Evolutionary conservation across 2,329 filamentous ascomycete species (phyloP).

Genomic region (Teratosphaeria pseudoeucalypti): DNA sequence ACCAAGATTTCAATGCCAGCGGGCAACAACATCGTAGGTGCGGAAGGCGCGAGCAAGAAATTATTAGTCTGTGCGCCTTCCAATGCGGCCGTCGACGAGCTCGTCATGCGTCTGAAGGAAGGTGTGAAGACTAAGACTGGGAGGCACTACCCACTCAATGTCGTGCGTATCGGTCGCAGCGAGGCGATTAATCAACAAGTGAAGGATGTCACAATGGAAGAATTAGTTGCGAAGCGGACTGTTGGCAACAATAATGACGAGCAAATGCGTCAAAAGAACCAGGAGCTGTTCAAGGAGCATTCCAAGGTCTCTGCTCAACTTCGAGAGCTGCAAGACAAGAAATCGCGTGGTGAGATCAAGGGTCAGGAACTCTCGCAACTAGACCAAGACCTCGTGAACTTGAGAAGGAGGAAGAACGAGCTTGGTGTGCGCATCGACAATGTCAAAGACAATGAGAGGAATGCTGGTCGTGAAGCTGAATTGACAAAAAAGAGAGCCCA

Average conservation of each 20-base stretch:
- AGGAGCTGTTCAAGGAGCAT: constrained; percentile 61
- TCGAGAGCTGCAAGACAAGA: constrained; percentile 56
- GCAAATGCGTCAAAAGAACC: constrained; percentile 41
- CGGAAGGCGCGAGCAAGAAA: constrained; percentile 56
- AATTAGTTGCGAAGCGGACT: constrained; percentile 70
- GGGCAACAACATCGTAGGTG: constrained; percentile 12
- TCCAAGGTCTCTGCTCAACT: constrained; percentile 55
- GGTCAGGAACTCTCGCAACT: constrained; percentile 49
- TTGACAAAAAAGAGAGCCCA: constrained; percentile 75
- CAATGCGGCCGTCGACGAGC: constrained; percentile 92
- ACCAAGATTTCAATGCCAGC: constrained; percentile 28
- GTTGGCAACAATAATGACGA: constrained; percentile 28
- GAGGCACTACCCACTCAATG: constrained; percentile 63
- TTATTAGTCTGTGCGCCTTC: constrained; percentile 94
- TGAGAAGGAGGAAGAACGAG: constrained; percentile 65
- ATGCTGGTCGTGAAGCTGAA: constrained; percentile 71
- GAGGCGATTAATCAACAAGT: constrained; percentile 89
- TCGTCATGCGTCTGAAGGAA: constrained; percentile 83
- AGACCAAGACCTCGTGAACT: constrained; percentile 64
- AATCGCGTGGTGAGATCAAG: constrained; percentile 47
- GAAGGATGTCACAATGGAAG: constrained; percentile 84
- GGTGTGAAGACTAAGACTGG: constrained; percentile 73
- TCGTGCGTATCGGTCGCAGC: constrained; percentile 79
- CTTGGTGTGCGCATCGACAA: constrained; percentile 79
- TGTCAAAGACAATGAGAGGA: constrained; percentile 75